Conservation (phyloP, 257 asterid genomes). For the Handroanthus guayacan region DNA sequence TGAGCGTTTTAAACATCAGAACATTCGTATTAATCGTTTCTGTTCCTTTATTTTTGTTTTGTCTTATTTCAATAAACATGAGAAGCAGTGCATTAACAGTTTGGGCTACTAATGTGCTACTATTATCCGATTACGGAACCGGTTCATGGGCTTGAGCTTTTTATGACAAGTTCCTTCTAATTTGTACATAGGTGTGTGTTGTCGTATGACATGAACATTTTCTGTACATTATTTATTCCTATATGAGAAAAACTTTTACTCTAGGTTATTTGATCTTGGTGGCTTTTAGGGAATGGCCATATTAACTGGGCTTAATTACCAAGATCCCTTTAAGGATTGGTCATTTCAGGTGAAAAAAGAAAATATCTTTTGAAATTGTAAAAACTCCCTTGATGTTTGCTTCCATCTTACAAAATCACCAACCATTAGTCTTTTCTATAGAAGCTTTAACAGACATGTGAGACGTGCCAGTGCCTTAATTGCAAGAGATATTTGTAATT, state of each 20-base stretch:
- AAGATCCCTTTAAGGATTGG: no score
- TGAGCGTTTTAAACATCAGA: constrained; percentile 22
- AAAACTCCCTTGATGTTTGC: no score
- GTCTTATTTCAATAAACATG: constrained; percentile 38
- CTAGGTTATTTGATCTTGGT: neutral
- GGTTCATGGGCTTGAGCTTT: constrained; percentile 33
- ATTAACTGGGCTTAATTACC: no score
- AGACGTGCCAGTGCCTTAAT: no score
- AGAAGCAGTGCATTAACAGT: constrained; percentile 45
- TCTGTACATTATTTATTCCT: constrained; percentile 32
- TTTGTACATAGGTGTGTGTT: constrained; percentile 53
- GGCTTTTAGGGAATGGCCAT: neutral
- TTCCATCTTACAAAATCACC: no score
- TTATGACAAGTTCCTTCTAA: constrained; percentile 34
- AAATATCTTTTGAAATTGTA: no score
- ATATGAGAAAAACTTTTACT: neutral
- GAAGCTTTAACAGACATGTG: no score
- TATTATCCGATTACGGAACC: constrained; percentile 31
- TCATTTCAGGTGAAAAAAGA: no score
- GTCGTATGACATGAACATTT: constrained; percentile 38
- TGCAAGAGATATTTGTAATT: no score
- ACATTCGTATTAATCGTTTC: constrained; percentile 7
- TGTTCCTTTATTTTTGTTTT: neutral
- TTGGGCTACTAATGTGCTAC: constrained; percentile 51
- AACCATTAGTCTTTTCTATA: no score